Evolutionary conservation across 352 stramenopile species (phyloP), one percentile per base, ranked within the genome.

Genomic region (Pythium utonaiense): DNA sequence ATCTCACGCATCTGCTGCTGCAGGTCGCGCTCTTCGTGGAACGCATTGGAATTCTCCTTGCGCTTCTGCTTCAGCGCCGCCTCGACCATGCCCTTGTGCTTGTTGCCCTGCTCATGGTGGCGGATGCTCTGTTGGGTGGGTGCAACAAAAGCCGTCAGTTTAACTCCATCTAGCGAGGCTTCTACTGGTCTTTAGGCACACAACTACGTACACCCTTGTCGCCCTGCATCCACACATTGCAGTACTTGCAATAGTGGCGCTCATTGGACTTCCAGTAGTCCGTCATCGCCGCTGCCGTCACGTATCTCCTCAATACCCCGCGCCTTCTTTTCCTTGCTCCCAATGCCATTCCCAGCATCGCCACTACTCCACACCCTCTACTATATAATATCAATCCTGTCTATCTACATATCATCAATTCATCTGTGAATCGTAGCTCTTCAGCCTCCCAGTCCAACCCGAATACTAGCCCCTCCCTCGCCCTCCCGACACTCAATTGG

Each of bases 171-270:
- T n/a, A 24, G 10, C 12, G 13, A 5, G 6, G 1, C 19, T 17
- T 48, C 52, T 14, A 54, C 13, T 21, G 16, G 10, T 14, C 8
- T 38, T 19, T 9, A 38, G 3, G 17, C 45, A 48, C n/a, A 7
- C 19, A 61, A n/a, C 16, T 4, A 53, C 56, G 42, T 17, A 66
- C 52, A 31, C 44, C 48, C 66, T 86, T 91, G 60, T 95, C 86
- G 25, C 74, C 73, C 40, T 89, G 84, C 71, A 89, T 89, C 86
- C 86, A 95, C 50, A 75, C 78, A 86, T 95, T 94, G 83, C 86
- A 95, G 58, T 80, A 91, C 72, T 89, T 88, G 83, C 86, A 95
- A 63, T 85, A 90, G 57, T 95, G 80, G 38, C 78, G 74, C 71
- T 93, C 78, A 14, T 67, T 67, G 2, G 78, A 88, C 63, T 76